Evolutionary conservation across 108 stramenopile genomes (phyloP), one percentile per base, ranked within the genome.

Genomic region (Stephanodiscus triporus): DNA sequence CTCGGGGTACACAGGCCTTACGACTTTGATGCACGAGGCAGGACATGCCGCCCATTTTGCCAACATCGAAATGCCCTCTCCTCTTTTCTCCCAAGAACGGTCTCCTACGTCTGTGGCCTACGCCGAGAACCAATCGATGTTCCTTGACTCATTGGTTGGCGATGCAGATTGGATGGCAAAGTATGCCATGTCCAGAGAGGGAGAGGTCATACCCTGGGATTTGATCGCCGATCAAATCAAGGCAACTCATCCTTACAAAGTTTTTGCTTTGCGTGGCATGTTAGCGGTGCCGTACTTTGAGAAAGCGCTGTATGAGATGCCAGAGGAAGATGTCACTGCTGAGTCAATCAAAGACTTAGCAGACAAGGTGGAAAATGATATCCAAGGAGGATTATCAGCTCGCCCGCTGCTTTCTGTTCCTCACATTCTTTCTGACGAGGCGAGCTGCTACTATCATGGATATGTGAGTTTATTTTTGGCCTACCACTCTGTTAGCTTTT

Each of bases 1-100:
- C 48, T 78, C 76, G 49, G 90, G 90, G 0, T 69, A 82, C 24
- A 86, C 84, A 2, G 87, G 84, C 9, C 63, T 88, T 13, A 86
- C 70, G 11, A 90, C 89, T 16, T 66, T 89, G 17, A 87, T 89
- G 88, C 87, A 88, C 70, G 86, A 91, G 61, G 90, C 88, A 6
- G 90, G 90, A 2, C 90, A 91, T 51, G 90, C 90, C 0, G 90
- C 90, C 1, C 90, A 91, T 60, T 91, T 91, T 65, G 86, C 90
- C 57, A 91, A 91, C 57, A 85, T 86, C 60, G 63, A 73, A 27
- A 82, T 83, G 75, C 85, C 82, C 0, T 77, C 75, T 40, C 90
- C 90, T 8, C 68, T 91, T 1, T 88, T 88, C 51, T 60, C 81
- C n/a, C 90, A 91, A 75, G 90, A 91, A 48, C 84, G 90, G 0